These are phyloP conservation scores for Waltergamsia citrina DNA, from an alignment of 2,329 filamentous ascomycete genomes.

Conservation along the genomic window DNA sequence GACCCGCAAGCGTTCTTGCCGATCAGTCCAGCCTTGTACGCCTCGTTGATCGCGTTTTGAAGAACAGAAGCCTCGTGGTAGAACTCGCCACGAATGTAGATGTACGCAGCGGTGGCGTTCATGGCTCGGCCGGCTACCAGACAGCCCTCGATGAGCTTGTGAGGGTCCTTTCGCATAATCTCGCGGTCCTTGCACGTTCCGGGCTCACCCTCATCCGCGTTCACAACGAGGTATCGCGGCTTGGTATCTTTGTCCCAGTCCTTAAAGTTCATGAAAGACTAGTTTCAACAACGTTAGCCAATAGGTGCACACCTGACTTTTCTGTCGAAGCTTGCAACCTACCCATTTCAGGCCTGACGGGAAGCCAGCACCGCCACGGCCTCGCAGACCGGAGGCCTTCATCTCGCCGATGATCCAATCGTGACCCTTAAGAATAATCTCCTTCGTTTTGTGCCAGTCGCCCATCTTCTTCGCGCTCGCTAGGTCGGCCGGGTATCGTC, in stretches of 20 bases:
- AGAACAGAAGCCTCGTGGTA: constrained; percentile 90
- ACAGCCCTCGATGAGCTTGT: constrained; percentile 97
- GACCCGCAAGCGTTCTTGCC: constrained; percentile 97
- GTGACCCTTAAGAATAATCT: constrained; percentile 92
- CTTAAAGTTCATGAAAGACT: constrained; percentile 99
- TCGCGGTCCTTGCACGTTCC: constrained; percentile 99
- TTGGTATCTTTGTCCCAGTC: constrained; percentile 98
- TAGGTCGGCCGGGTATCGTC: constrained; percentile 81
- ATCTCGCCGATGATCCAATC: constrained; percentile 98
- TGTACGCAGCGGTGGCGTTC: constrained; percentile 98
- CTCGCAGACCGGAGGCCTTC: constrained; percentile 91
- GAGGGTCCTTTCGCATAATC: constrained; percentile 99
- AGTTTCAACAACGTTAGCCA: constrained; percentile 6
- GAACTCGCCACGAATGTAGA: constrained; percentile 98
- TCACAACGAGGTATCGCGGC: constrained; percentile 94
- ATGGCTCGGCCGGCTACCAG: constrained; percentile 92
- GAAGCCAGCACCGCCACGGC: constrained; percentile 94
- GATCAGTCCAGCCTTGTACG: constrained; percentile 87
- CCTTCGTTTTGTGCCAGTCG: constrained; percentile 99
- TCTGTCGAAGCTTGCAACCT: constrained; percentile 25
- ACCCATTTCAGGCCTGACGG: constrained; percentile 99
- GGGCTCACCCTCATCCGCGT: constrained; percentile 96
- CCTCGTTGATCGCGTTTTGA: constrained; percentile 94
- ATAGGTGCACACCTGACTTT: background rate
- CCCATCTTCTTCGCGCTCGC: constrained; percentile 96